phyloP scores from a whole-genome alignment of 1,284 basidiomycete genomes.

The Amylostereum areolatum region DNA sequence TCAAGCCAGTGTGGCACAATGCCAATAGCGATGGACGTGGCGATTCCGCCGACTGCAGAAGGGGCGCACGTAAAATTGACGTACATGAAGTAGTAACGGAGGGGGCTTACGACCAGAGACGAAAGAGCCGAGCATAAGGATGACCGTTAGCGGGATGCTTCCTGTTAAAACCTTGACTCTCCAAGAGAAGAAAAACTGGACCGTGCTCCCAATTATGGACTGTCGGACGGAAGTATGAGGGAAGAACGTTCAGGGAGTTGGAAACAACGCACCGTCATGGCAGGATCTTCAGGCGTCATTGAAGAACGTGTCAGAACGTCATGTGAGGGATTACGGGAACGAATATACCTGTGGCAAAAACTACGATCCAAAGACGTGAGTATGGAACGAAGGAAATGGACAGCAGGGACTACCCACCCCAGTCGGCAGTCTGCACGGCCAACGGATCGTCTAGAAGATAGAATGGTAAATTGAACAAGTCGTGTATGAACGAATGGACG shows the following conservation, averaged over 20 bases:
- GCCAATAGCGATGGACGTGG: constrained; percentile 10
- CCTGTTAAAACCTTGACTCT: constrained; percentile 30
- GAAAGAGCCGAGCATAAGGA: constrained; percentile 20
- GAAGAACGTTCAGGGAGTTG: neutral
- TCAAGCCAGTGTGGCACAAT: constrained; percentile 9
- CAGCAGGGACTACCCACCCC: too few species aligned
- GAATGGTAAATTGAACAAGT: neutral
- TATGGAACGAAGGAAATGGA: too few species aligned
- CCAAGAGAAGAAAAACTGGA: constrained; percentile 37
- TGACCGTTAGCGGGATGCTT: constrained; percentile 18
- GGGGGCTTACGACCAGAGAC: constrained; percentile 22
- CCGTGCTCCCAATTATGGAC: constrained; percentile 30
- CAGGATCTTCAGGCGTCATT: constrained; percentile 17
- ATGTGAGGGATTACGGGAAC: neutral
- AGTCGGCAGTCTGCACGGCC: too few species aligned
- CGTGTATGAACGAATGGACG: neutral
- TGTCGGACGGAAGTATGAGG: constrained; percentile 9
- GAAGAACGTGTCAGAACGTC: neutral
- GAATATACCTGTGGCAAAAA: constrained; percentile 23
- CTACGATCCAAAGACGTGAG: constrained; percentile 14
- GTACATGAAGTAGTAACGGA: neutral
- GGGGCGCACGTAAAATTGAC: neutral
- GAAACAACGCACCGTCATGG: constrained; percentile 20
- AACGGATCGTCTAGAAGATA: too few species aligned
- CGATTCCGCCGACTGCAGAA: constrained; percentile 14